phyloP scores from a whole-genome alignment of 257 asterid species.

The Catharanthus roseus region DNA sequence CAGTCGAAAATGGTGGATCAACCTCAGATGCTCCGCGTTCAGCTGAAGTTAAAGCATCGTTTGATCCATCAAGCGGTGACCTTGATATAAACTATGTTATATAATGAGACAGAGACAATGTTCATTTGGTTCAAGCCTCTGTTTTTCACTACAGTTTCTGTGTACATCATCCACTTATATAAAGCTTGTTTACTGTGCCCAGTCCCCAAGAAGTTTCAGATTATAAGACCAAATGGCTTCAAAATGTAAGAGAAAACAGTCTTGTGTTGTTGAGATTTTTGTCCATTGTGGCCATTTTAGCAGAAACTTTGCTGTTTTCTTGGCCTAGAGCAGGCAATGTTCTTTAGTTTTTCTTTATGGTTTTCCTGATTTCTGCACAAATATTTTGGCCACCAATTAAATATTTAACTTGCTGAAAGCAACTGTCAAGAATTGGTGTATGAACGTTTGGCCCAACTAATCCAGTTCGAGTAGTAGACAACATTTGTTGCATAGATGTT shows the following conservation, averaged over 20 bases:
- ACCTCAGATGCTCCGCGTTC: constrained; percentile 22
- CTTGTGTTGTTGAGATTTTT: too few species aligned
- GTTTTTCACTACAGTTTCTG: not conserved
- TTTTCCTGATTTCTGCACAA: not conserved
- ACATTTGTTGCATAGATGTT: too few species aligned
- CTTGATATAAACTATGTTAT: constrained; percentile 43
- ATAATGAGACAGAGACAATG: constrained; percentile 22
- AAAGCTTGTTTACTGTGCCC: not conserved
- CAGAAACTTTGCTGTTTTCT: not conserved
- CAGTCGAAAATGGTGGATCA: constrained; percentile 22
- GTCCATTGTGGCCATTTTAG: not conserved
- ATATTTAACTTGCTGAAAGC: too few species aligned
- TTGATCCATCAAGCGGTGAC: constrained; percentile 62
- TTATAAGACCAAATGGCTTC: not conserved
- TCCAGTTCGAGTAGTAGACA: too few species aligned
- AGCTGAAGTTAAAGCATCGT: constrained; percentile 46
- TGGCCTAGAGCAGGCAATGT: not conserved
- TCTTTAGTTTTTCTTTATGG: not conserved
- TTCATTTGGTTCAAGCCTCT: not conserved
- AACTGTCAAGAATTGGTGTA: too few species aligned
- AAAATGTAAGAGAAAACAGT: not conserved
- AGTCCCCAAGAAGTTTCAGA: not conserved
- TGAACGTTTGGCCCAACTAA: too few species aligned
- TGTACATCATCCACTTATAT: too few species aligned
- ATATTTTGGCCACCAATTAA: too few species aligned